Evolutionary conservation across 2,329 filamentous ascomycete genomes (phyloP).

Genomic region (Colletotrichum tropicale): DNA sequence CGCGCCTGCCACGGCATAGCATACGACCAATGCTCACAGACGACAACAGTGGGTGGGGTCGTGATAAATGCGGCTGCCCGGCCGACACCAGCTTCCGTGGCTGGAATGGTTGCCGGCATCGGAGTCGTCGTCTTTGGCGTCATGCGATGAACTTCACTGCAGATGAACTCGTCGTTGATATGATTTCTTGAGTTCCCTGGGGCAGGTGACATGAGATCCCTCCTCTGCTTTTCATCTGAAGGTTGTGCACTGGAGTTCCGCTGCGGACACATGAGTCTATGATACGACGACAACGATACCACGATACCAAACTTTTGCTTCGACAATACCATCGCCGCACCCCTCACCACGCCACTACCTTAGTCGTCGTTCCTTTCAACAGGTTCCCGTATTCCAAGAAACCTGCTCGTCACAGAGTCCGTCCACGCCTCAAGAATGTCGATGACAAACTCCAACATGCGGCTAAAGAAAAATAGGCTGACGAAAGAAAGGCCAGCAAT

Average conservation of each 20-base stretch:
- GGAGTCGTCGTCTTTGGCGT: constrained; percentile 14
- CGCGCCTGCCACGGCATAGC: constrained; percentile 53
- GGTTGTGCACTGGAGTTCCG: neutral
- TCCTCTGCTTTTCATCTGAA: neutral
- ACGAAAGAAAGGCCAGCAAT: constrained; percentile 65
- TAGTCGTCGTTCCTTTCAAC: neutral
- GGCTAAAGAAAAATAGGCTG: constrained; percentile 58
- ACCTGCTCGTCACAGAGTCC: neutral
- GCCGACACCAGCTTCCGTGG: constrained; percentile 12
- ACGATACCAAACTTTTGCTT: neutral
- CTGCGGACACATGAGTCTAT: neutral
- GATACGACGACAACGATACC: neutral
- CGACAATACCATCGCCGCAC: neutral
- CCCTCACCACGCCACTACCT: neutral
- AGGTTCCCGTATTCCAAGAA: neutral
- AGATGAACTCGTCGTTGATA: neutral
- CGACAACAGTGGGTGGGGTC: constrained; percentile 21
- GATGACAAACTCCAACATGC: constrained; percentile 49
- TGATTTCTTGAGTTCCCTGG: neutral
- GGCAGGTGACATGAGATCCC: neutral
- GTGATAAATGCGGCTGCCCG: constrained; percentile 17
- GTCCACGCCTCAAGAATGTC: constrained; percentile 46
- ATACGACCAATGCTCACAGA: constrained; percentile 40
- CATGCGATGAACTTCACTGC: constrained; percentile 1
- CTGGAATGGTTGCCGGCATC: constrained; percentile 16